Percentiles rank a stretch among this genome's conserved stretches.
phyloP scores from a whole-genome alignment of 1,284 basidiomycete species.

The Lentinula novae-zelandiae region DNA sequence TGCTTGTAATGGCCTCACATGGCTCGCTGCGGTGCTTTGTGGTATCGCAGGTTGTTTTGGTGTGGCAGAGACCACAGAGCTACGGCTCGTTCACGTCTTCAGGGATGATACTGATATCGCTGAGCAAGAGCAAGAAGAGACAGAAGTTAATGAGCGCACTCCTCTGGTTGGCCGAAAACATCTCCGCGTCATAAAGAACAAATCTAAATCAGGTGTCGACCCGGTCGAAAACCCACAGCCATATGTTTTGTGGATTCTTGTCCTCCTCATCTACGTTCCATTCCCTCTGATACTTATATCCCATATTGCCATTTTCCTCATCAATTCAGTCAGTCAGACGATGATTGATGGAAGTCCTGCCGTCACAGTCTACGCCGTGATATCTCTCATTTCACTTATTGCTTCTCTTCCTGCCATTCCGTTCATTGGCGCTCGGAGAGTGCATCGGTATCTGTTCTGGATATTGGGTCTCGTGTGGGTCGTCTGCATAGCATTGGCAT shows the following conservation, averaged over 20 bases:
- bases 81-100: constrained; percentile 9
- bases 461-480: background rate
- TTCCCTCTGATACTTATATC: constrained; percentile 54
- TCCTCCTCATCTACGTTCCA: constrained; percentile 55
- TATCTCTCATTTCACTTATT: constrained; percentile 1
- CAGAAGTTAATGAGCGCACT: constrained; percentile 31
- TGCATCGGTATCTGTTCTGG: background rate
- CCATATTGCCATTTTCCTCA: constrained; percentile 48
- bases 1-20: constrained; percentile 49
- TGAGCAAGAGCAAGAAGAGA: constrained; percentile 9
- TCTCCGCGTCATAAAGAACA: constrained; percentile 20
- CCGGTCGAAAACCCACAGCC: constrained; percentile 29
- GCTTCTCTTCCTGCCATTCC: constrained; percentile 2
- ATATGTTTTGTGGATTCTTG: constrained; percentile 60
- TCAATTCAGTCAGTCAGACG: constrained; percentile 55
- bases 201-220: background rate
- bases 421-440: constrained; percentile 39
- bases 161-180: constrained; percentile 31
- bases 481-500: background rate
- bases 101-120: constrained; percentile 1
- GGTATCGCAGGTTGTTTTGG: constrained; percentile 33
- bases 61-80: constrained; percentile 9
- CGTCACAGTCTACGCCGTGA: constrained; percentile 36
- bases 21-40: constrained; percentile 44
- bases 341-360: constrained; percentile 62